Base-by-base conservation (phyloP, 495 filamentous ascomycete species). In the Xylaria acuta region DNA sequence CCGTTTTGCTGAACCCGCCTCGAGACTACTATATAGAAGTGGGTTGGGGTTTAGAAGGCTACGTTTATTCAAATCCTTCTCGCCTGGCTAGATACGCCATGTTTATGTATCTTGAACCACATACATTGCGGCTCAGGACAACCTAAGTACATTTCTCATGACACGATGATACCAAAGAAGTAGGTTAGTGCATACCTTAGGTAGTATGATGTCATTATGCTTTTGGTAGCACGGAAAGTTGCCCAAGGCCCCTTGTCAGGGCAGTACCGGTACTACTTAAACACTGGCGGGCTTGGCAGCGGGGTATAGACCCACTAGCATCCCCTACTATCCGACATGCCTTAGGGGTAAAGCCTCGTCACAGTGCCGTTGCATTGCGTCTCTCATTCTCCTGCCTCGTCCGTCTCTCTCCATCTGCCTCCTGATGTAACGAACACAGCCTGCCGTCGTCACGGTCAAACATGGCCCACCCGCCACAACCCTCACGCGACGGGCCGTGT, bases 401-500 rank as follows among this genome's bases (percentile, higher is more conserved):
- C n/a, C 30, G 30, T 36, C 30, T 59, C 58, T 38, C 58, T n/a
- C 34, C 32, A 36, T 38, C 20, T 22, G n/a, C 20, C 20, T 60
- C 3, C 43, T 36, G 25, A 49, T 49, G 54, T 54, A 18, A 41
- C 47, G 34, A 70, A 32, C 38, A 30, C 22, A 34, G 7, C 40
- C 32, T 53, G 22, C 14, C 11, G 40, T 38, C 7, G 36, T 12
- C 51, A n/a, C 20, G 45, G 43, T 60, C 27, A 22, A 66, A 40
- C 45, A 71, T 71, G 59, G 58, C 40, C 20, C 34, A 43, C 45
- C 22, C 4, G 30, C 43, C 68, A 68, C 34, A 38, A 12, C 40
- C 36, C 30, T 40, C 58, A 22, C 73, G 65, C 32, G 68, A 74
- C 66, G 72, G n/a, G 25, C 58, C 74, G 51, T 72, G 70, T 40